Conservation (phyloP, 768 basidiomycete genomes). For the Omphalotus guepiniiformis region DNA sequence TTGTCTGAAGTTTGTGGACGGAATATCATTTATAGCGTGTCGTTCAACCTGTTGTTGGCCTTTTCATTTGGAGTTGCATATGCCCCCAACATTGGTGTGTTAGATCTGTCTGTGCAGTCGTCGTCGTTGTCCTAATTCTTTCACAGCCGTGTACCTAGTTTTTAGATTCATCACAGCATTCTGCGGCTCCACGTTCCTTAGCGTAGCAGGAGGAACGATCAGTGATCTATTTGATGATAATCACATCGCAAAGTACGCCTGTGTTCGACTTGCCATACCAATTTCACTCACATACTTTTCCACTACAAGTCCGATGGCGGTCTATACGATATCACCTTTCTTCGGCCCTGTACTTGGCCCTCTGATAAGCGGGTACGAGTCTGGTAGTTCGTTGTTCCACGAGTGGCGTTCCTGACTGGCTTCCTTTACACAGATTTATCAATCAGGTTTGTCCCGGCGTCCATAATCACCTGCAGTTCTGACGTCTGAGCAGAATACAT, state of each 20-base stretch:
- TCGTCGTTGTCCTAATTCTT: background rate
- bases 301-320: conserved; percentile 18
- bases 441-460: conserved; percentile 43
- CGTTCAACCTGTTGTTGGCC: conserved; percentile 57
- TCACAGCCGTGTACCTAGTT: conserved; percentile 53
- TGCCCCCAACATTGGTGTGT: conserved; percentile 57
- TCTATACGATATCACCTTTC: conserved; percentile 54
- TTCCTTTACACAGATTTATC: conserved; percentile 47
- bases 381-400: conserved; percentile 15
- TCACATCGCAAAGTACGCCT: conserved; percentile 54
- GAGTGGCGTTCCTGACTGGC: conserved; percentile 5
- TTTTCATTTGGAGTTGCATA: conserved; percentile 74
- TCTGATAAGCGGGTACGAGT: conserved; percentile 48
- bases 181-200: conserved; percentile 52
- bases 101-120: background rate
- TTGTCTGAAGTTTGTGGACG: conserved; percentile 60
- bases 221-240: conserved; percentile 53
- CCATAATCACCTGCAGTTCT: conserved; percentile 1
- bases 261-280: background rate
- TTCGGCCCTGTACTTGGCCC: conserved; percentile 53
- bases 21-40: conserved; percentile 56
- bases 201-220: conserved; percentile 53
- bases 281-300: background rate
- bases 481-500: conserved; percentile 34
- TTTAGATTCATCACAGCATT: conserved; percentile 53